These are phyloP conservation scores for Thelephora terrestris DNA, from an alignment of 1,284 basidiomycete genomes.

Conservation along the genomic window DNA sequence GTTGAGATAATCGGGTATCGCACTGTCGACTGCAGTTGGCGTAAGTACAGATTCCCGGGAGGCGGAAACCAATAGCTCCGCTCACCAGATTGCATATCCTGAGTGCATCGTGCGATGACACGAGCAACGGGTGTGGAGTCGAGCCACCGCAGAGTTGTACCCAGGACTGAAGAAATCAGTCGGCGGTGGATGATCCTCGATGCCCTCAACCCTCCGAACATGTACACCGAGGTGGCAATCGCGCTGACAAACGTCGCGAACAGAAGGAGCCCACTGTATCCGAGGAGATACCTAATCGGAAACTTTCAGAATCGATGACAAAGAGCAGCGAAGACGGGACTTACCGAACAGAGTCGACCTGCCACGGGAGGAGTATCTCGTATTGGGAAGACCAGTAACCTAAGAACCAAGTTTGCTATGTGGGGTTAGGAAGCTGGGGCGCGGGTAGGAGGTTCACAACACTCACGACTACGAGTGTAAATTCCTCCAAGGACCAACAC, in stretches of 20 bases:
- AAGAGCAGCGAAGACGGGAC: neutral
- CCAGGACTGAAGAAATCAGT: slow-evolving; percentile 47
- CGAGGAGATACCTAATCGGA: slow-evolving; percentile 28
- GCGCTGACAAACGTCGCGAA: slow-evolving; percentile 19
- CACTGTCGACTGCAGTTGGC: slow-evolving; percentile 17
- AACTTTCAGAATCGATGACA: neutral
- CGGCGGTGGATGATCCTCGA: slow-evolving; percentile 45
- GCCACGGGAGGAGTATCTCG: neutral
- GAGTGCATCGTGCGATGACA: slow-evolving; percentile 48
- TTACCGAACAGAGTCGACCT: neutral
- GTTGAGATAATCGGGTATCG: slow-evolving; percentile 15
- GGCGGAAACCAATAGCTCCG: slow-evolving; percentile 4
- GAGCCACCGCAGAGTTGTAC: slow-evolving; percentile 46
- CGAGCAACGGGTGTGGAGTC: slow-evolving; percentile 51
- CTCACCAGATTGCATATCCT: slow-evolving; percentile 38
- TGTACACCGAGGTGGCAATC: slow-evolving; percentile 23
- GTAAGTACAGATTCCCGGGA: neutral
- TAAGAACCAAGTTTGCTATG: slow-evolving; percentile 1
- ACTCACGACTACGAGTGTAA: neutral
- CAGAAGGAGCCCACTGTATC: slow-evolving; percentile 30
- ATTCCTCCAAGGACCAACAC: neutral
- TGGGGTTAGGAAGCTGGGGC: neutral
- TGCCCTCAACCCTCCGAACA: slow-evolving; percentile 37
- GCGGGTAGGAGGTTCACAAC: neutral
- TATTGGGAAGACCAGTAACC: slow-evolving; percentile 1